Evolutionary conservation across 768 basidiomycete genomes (phyloP).

Genomic region (Boletus rufocinnamomeus): DNA sequence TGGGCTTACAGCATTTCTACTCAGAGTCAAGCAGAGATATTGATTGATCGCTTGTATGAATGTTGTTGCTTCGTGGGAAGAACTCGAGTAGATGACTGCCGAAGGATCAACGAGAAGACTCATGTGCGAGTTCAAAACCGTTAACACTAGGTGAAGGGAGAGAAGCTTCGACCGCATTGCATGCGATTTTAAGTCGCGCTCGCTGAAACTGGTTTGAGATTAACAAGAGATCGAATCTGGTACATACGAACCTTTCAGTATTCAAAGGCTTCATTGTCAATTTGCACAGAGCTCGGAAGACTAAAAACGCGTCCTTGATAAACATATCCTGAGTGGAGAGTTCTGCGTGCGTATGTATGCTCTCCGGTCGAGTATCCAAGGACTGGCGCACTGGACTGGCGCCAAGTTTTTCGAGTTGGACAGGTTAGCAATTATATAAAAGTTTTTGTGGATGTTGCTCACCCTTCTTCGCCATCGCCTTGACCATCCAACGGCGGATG

Average conservation of each 20-base stretch:
- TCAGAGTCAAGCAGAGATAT: conserved; percentile 90
- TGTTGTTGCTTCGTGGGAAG: conserved; percentile 81
- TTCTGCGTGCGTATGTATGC: conserved; percentile 37
- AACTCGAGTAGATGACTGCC: conserved; percentile 90
- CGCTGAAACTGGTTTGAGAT: conserved; percentile 49
- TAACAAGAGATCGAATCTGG: neutral
- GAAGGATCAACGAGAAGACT: conserved; percentile 83
- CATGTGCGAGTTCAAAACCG: conserved; percentile 91
- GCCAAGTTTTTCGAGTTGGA: conserved; percentile 17
- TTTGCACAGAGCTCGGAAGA: conserved; percentile 96
- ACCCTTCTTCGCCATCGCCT: conserved; percentile 23
- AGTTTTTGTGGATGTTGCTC: conserved; percentile 8
- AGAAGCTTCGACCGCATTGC: conserved; percentile 97
- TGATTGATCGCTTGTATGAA: conserved; percentile 96
- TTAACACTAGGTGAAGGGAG: conserved; percentile 91
- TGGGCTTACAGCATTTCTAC: conserved; percentile 92
- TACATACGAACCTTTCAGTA: conserved; percentile 73
- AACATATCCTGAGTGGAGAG: conserved; percentile 85
- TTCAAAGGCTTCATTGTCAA: conserved; percentile 97
- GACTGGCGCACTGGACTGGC: conserved; percentile 28
- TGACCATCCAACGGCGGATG: conserved; percentile 5
- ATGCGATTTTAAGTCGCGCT: conserved; percentile 94
- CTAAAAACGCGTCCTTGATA: conserved; percentile 96
- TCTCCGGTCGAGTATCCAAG: conserved; percentile 21
- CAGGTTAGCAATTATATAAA: conserved; percentile 5